Evolutionary conservation across 108 stramenopile genomes (phyloP), one percentile per base, ranked within the genome.

Genomic region (Seminavis robusta): DNA sequence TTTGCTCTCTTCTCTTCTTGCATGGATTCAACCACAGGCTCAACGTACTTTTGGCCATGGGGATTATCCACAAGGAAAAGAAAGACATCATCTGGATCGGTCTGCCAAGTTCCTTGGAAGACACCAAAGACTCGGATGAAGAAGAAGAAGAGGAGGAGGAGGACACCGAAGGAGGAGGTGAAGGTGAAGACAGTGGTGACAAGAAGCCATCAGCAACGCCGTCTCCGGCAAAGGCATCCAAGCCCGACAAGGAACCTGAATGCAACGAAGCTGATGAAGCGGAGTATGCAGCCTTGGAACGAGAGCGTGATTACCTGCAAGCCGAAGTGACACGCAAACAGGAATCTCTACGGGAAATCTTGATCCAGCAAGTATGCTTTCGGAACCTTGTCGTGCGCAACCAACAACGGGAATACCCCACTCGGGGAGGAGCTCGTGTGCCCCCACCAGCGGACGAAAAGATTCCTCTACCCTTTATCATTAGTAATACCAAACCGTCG

Each of bases 41-140:
- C 33, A 95, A 97, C 58, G 96, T 97, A 11, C 76, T 97, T 32
- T 89, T 95, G 90, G 96, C 96, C 7, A 92, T 95, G 92, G 94
- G 94, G 30, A 97, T 97, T 36, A 95, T 97, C 59, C 63, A 67
- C 51, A 95, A 94, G 72, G 88, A 94, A 33, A 91, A 86, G 52
- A 90, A 90, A 52, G 72, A 74, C 42, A 93, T 92, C 26, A 75
- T 66, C 3, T 96, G 95, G 95, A 81, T 76, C 37, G 95, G 95
- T 25, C 66, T 94, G 11, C 94, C 92, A 2, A 71, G 56, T 1
- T 46, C 56, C 27, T 17, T 60, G 33, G 52, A 44, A 29, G 29
- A 74, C 23, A 65, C 67, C 27, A 16, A 73, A 40, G 63, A 65
- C n/a, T n/a, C n/a, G n/a, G n/a, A n/a, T n/a, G n/a, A n/a, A n/a